Conservation (phyloP, 441 rosid species). For the Daphne laureola region DNA sequence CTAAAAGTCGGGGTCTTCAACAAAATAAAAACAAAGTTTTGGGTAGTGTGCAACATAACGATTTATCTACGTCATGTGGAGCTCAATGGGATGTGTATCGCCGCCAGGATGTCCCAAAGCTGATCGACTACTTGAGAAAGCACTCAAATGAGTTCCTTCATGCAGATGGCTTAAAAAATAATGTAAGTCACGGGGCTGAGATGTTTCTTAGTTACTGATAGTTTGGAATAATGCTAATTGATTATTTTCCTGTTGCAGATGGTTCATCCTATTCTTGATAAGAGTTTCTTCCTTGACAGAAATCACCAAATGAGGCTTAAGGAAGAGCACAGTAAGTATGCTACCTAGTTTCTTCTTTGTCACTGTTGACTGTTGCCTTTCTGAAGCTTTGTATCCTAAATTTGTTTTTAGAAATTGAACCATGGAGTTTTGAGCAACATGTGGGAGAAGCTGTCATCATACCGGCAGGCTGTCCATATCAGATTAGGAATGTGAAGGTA, state of each 20-base stretch:
- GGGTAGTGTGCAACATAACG: slow-evolving; percentile 23
- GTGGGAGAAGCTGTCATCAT: slow-evolving; percentile 92
- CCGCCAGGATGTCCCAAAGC: slow-evolving; percentile 82
- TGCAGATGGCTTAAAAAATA: slow-evolving; percentile 28
- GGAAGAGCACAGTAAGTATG: slow-evolving; percentile 74
- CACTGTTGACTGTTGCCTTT: neutral
- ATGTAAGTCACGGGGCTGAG: slow-evolving; percentile 36
- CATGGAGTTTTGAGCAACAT: slow-evolving; percentile 93
- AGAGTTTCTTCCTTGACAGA: slow-evolving; percentile 74
- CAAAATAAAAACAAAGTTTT: slow-evolving; percentile 25
- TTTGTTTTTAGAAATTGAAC: slow-evolving; percentile 64
- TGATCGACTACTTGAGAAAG: slow-evolving; percentile 61
- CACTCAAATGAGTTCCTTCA: slow-evolving; percentile 53
- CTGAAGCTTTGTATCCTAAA: slow-evolving; percentile 6
- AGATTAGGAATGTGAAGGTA: slow-evolving; percentile 82
- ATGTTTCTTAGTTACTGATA: slow-evolving; percentile 11
- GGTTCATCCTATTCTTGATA: slow-evolving; percentile 78
- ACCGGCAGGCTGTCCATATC: slow-evolving; percentile 97
- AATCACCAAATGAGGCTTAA: slow-evolving; percentile 73
- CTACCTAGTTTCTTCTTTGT: slow-evolving; percentile 7
- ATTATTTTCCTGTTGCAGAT: slow-evolving; percentile 37
- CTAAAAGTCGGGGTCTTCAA: slow-evolving; percentile 23
- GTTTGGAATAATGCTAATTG: slow-evolving; percentile 15
- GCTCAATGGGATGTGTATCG: slow-evolving; percentile 95
- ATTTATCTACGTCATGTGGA: slow-evolving; percentile 45